phyloP scores from a whole-genome alignment of 169 alveolate species.

The Miamiensis avidus region DNA sequence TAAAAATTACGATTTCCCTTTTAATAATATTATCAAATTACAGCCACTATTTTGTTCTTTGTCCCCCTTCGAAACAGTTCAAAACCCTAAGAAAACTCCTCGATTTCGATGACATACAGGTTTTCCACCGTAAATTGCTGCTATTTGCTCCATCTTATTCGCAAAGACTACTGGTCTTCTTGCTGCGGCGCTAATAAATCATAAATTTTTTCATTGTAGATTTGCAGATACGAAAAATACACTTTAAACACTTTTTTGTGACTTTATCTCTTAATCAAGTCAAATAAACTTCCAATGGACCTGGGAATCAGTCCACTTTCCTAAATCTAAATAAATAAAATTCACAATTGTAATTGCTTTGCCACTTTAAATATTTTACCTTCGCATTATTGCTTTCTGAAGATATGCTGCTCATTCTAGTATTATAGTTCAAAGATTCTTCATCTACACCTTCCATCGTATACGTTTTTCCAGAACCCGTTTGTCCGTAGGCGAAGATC shows the following conservation, averaged over 20 bases:
- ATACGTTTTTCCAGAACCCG: too few relatives aligned
- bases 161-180: slow-evolving; percentile 37
- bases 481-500: too few relatives aligned
- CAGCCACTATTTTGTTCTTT: slow-evolving; percentile 58
- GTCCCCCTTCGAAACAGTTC: slow-evolving; percentile 51
- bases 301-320: neutral
- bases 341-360: too few relatives aligned
- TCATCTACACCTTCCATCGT: too few relatives aligned
- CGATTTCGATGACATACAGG: slow-evolving; percentile 54
- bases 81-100: slow-evolving; percentile 51
- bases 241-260: slow-evolving; percentile 13
- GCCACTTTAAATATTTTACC: too few relatives aligned
- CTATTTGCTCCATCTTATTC: slow-evolving; percentile 70
- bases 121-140: slow-evolving; percentile 65
- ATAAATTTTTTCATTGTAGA: slow-evolving; percentile 44
- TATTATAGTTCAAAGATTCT: too few relatives aligned
- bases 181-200: slow-evolving; percentile 29
- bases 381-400: too few relatives aligned
- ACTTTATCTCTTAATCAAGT: neutral
- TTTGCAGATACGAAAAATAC: slow-evolving; percentile 35
- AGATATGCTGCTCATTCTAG: too few relatives aligned
- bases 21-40: too few relatives aligned
- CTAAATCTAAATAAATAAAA: too few relatives aligned
- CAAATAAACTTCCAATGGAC: neutral
- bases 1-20: too few relatives aligned